A percentile compares a stretch with the other conserved stretches of the same genome.
phyloP scores from a whole-genome alignment of 2,329 filamentous ascomycete species.

The Cladosporium oxysporum region DNA sequence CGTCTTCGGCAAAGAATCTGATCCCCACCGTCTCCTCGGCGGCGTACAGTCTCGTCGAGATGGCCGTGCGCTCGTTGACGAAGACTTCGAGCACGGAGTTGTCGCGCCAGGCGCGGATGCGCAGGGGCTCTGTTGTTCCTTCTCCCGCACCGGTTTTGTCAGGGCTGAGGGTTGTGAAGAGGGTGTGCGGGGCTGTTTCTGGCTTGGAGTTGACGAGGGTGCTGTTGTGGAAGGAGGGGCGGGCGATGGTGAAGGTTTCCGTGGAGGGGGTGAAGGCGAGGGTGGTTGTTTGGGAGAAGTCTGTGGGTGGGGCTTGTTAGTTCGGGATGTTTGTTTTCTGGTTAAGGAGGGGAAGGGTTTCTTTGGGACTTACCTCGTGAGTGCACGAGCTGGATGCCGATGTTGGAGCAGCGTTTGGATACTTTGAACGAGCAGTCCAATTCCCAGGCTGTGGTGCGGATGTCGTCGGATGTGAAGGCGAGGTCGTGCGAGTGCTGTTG shows the following conservation, averaged over 20 bases:
- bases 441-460: slow-evolving; percentile 28
- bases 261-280: slow-evolving; percentile 42
- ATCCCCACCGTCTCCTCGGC: slow-evolving; percentile 30
- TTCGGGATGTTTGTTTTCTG: neutral
- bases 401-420: slow-evolving; percentile 24
- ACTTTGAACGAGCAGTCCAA: slow-evolving; percentile 28
- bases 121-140: slow-evolving; percentile 34
- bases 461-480: slow-evolving; percentile 18
- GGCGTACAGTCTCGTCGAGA: slow-evolving; percentile 40
- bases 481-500: slow-evolving; percentile 8
- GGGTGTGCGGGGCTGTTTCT: slow-evolving; percentile 47
- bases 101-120: slow-evolving; percentile 47
- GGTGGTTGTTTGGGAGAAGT: slow-evolving; percentile 39
- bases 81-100: slow-evolving; percentile 49
- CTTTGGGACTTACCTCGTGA: slow-evolving; percentile 24
- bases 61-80: slow-evolving; percentile 46
- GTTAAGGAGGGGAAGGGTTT: neutral
- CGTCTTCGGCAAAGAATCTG: slow-evolving; percentile 29
- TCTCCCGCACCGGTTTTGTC: slow-evolving; percentile 1
- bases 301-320: neutral
- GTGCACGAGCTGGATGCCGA: slow-evolving; percentile 30
- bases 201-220: slow-evolving; percentile 28
- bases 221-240: slow-evolving; percentile 36
- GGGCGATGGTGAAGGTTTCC: slow-evolving; percentile 45
- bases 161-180: slow-evolving; percentile 41